Evolutionary conservation across 805 yeast genomes (phyloP), one percentile per base, ranked within the genome.

Genomic region (Metschnikowia drakensbergensis): DNA sequence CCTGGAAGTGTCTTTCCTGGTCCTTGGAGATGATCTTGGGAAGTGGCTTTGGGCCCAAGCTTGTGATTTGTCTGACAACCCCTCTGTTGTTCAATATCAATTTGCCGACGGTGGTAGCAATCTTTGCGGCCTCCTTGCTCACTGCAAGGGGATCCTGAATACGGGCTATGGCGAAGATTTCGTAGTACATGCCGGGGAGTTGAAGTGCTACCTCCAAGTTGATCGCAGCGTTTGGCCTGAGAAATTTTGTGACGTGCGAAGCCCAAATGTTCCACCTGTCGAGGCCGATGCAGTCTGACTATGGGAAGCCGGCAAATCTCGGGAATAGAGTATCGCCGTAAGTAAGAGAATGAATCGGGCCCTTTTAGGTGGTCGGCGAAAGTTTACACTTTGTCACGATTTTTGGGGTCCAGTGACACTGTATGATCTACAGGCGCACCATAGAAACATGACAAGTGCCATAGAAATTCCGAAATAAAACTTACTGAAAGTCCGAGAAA

Each of bases 1-100:
- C 98, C 64, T 88, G 91, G 63, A 88, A 88, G 67, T 91, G 96
- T 52, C 82, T 78, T 63, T 91, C 96, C 61, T 90, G 95, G 61
- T 89, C 89, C 62, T 88, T 88, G 55, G 83, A 81, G 69, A 88
- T 78, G 52, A 92, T 79, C 54, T 82, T 85, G 17, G 98, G 97
- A 47, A 94, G 75, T 27, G 83, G 82, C 53, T 80, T 80, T 37
- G 83, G 79, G 0, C 97, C 97, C 64, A 91, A 69, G 53, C 90
- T 86, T 45, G 85, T 79, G 40, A 92, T 80, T 52, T 81, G 83
- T 64, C 98, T 80, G 34, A 92, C 83, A n/a, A 92, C 92, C 44
- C 99, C 99, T 76, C 96, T 88, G 68, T 92, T 91, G 52, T 82
- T 81, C 50, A 94, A 78, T 28, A 92, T 80, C 62, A 89, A 74